Evolutionary conservation across 306 rosid genomes (phyloP).

Genomic region (Cucumis cinereus): DNA sequence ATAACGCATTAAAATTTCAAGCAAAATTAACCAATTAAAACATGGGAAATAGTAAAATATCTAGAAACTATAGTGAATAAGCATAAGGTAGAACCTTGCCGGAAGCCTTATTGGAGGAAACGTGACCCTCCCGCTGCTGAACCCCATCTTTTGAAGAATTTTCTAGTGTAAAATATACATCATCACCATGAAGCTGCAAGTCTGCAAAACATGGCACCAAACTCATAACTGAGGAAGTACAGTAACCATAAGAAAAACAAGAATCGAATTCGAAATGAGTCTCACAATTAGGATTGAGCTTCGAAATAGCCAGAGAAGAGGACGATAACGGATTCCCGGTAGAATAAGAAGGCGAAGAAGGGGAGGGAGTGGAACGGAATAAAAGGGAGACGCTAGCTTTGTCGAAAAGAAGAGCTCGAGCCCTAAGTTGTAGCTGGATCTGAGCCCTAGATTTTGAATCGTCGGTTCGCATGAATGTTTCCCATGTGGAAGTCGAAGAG

Average conservation of each 20-base stretch:
- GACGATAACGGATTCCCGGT: neutral
- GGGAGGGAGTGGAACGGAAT: slow-evolving; percentile 27
- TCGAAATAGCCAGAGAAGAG: slow-evolving; percentile 29
- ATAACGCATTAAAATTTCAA: neutral
- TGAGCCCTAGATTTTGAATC: slow-evolving; percentile 62
- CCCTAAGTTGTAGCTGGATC: slow-evolving; percentile 72
- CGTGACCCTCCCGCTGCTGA: slow-evolving; percentile 29
- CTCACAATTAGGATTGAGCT: slow-evolving; percentile 56
- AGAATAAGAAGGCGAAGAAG: slow-evolving; percentile 19
- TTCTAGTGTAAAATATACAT: slow-evolving; percentile 71
- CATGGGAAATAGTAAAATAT: neutral
- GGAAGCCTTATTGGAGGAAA: slow-evolving; percentile 21
- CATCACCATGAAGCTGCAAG: slow-evolving; percentile 71
- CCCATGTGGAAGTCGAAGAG: slow-evolving; percentile 65
- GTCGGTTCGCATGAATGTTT: slow-evolving; percentile 54
- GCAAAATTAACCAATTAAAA: neutral
- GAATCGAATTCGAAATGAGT: neutral
- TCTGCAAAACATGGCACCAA: slow-evolving; percentile 24
- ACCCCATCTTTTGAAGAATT: slow-evolving; percentile 25
- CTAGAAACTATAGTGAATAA: neutral
- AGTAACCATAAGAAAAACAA: neutral
- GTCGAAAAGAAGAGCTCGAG: slow-evolving; percentile 88
- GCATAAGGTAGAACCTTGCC: slow-evolving; percentile 30
- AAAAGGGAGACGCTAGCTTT: slow-evolving; percentile 63
- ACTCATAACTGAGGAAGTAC: neutral